These are phyloP conservation scores for Alternaria dauci DNA, from an alignment of 2,329 filamentous ascomycete species.

Conservation along the genomic window DNA sequence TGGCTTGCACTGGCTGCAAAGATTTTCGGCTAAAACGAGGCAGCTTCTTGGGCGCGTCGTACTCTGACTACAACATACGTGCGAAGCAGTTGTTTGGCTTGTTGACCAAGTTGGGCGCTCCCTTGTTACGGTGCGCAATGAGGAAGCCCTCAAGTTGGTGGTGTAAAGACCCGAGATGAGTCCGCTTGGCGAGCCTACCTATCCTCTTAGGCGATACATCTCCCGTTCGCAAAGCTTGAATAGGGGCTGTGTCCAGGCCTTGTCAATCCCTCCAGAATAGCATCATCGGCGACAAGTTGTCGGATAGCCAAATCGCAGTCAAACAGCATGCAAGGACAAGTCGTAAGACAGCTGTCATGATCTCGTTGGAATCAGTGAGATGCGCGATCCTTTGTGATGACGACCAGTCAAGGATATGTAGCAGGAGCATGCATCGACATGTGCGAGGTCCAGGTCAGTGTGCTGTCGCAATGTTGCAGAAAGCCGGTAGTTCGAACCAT, in stretches of 20 bases:
- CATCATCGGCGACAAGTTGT: background rate
- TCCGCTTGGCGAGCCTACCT: slow-evolving; percentile 37
- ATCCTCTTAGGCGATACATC: slow-evolving; percentile 32
- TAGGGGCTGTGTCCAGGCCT: slow-evolving; percentile 33
- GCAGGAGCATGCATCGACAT: slow-evolving; percentile 30
- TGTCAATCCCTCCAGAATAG: slow-evolving; percentile 10
- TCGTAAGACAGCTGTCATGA: slow-evolving; percentile 8
- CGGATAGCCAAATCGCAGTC: background rate
- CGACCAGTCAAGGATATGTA: slow-evolving; percentile 13
- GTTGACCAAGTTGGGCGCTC: slow-evolving; percentile 5
- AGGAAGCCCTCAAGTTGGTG: slow-evolving; percentile 1
- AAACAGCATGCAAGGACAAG: slow-evolving; percentile 12
- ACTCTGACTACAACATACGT: slow-evolving; percentile 3
- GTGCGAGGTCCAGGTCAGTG: slow-evolving; percentile 22
- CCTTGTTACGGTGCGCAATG: slow-evolving; percentile 2
- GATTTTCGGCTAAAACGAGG: slow-evolving; percentile 32
- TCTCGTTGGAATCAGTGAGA: background rate
- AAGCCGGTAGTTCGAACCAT: slow-evolving; percentile 27
- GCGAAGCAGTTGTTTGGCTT: slow-evolving; percentile 15
- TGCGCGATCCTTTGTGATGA: slow-evolving; percentile 7
- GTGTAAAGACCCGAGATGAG: slow-evolving; percentile 28
- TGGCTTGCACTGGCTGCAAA: slow-evolving; percentile 26
- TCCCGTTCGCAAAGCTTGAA: slow-evolving; percentile 30
- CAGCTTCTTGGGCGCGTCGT: slow-evolving; percentile 21
- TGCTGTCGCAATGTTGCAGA: slow-evolving; percentile 24